Base-by-base conservation (phyloP, 345 rosid species). In the Physaria fendleri region DNA sequence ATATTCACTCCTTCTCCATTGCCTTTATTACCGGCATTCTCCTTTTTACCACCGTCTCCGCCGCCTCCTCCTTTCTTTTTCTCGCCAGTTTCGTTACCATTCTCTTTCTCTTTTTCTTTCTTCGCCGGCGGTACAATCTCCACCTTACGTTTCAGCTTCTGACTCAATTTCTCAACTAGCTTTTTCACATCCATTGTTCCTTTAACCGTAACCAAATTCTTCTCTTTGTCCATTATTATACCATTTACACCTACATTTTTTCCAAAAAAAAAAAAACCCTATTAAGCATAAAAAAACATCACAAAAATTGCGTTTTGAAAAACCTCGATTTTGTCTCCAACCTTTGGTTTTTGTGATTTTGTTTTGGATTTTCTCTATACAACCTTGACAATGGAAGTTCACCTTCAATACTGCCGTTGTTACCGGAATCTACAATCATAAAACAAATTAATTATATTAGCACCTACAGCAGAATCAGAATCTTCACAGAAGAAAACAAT, bases 111-210 rank as follows among this genome's bases (percentile, higher is more conserved):
- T 27, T 74, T 79, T 2, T 86, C 84, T 17, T 84, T 84, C 67
- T 81, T 81, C 5, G 84, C 85, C 11, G 87, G 82, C 5, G 85
- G 80, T 14, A 83, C 85, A 8, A 92, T 78, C 59, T 86, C 97
- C 30, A 92, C 91, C 21, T n/a, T 55, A 50, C 93, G 74, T 37
- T 56, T 79, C 49, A 88, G 77, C 77, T 80, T 92, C 42, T 68
- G 73, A n/a, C 52, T 16, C 9, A 92, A 80, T 39, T 38, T 34
- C 13, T 80, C 72, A 0, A 33, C 75, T 13, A 86, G 68, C 9
- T 74, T 76, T 44, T 83, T 82, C 2, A 69, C 82, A 47, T 88
- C 91, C 87, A 83, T 79, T 12, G 79, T 86, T 6, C 98, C 97
- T 29, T 79, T 86, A 10, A 88, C 95, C n/a, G 85, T 74, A 16